Evolutionary conservation across 805 yeast species (phyloP).

Genomic region (Nakazawaea molendinolei): DNA sequence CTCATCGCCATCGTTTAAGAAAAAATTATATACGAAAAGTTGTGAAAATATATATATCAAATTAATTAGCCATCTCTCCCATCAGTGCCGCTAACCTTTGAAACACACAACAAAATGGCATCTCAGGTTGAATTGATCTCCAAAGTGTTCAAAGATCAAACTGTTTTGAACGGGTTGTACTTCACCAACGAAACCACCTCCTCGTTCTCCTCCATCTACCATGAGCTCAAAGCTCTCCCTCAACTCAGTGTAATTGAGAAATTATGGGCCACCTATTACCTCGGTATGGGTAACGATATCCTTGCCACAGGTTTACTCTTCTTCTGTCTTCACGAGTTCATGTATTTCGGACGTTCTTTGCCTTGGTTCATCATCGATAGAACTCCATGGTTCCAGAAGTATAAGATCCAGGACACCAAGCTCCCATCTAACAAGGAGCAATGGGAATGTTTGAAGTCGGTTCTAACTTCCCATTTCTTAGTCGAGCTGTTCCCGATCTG

Average conservation of each 20-base stretch:
- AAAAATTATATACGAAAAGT: no score
- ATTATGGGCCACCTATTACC: constrained; percentile 86
- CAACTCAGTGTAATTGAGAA: constrained; percentile 50
- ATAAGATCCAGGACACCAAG: constrained; percentile 85
- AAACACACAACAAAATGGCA: background rate
- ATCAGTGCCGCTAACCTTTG: no score
- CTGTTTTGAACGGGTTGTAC: background rate
- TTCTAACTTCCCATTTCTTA: constrained; percentile 77
- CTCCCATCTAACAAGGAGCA: constrained; percentile 78
- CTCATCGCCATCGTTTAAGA: no score
- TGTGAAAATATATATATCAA: no score
- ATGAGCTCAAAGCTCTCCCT: constrained; percentile 20
- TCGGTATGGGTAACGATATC: constrained; percentile 78
- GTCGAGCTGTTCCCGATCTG: constrained; percentile 96
- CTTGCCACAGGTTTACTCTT: constrained; percentile 88
- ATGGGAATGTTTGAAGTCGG: constrained; percentile 86
- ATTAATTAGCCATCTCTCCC: no score
- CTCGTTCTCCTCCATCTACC: constrained; percentile 19
- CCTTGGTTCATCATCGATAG: constrained; percentile 90
- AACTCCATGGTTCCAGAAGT: constrained; percentile 78
- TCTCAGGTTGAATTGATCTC: background rate
- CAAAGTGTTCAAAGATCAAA: constrained; percentile 8
- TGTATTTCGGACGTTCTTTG: constrained; percentile 86
- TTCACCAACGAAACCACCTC: constrained; percentile 1
- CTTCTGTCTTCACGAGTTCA: constrained; percentile 75